Conservation (phyloP, 192 early-diverging fungal genomes). For the Coemansia sp. region DNA sequence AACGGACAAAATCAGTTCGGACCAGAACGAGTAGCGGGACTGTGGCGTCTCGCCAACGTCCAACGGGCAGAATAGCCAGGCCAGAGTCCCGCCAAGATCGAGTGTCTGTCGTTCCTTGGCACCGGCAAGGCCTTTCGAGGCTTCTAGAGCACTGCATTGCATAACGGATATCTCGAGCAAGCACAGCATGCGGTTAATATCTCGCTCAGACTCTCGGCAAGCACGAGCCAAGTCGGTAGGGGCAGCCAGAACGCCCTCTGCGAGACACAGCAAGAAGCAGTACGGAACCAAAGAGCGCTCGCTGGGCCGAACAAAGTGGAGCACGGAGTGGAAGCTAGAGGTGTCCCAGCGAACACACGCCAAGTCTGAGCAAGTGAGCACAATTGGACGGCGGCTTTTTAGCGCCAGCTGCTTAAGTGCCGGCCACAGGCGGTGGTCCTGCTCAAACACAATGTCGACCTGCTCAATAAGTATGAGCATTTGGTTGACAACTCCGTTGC, state of each 20-base stretch:
- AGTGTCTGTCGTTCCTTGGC: neutral
- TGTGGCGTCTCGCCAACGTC: conserved; percentile 28
- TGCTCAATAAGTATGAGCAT: conserved; percentile 81
- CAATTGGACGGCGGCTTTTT: conserved; percentile 73
- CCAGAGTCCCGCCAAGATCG: conserved; percentile 31
- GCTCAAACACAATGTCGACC: conserved; percentile 75
- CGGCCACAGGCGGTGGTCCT: conserved; percentile 77
- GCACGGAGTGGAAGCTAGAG: conserved; percentile 29
- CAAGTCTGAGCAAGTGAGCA: conserved; percentile 69
- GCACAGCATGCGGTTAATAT: conserved; percentile 36
- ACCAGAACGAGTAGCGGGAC: conserved; percentile 36
- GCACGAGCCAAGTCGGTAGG: conserved; percentile 16
- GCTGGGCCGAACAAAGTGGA: conserved; percentile 31
- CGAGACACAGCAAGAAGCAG: conserved; percentile 40
- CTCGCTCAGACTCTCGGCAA: conserved; percentile 20
- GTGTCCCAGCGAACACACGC: conserved; percentile 36
- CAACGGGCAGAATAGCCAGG: conserved; percentile 21
- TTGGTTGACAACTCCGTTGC: conserved; percentile 37
- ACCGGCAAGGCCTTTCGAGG: neutral
- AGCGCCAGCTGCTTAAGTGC: conserved; percentile 65
- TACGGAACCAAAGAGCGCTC: conserved; percentile 38
- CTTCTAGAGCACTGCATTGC: neutral
- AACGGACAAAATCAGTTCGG: conserved; percentile 19
- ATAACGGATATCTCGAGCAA: conserved; percentile 25
- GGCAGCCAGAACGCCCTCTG: conserved; percentile 23